A percentile compares a stretch with the other conserved stretches of the same genome.
These are phyloP conservation scores for Leavenworthia alabamica DNA, from an alignment of 345 rosid genomes.

Conservation along the genomic window DNA sequence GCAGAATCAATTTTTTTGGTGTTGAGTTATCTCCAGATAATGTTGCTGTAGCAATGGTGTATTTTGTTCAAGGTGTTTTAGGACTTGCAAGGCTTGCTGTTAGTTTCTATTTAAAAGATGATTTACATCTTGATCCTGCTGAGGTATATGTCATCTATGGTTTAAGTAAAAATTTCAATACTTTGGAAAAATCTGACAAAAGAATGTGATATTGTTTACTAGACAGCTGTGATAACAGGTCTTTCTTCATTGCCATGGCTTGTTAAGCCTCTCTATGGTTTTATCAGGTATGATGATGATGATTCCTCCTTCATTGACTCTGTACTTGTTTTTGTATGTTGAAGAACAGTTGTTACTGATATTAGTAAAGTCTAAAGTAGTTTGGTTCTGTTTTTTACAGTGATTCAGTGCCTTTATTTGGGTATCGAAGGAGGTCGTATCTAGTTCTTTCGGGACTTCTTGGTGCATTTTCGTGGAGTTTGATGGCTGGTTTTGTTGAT, in stretches of 20 bases:
- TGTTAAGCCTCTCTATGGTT: slow-evolving; percentile 86
- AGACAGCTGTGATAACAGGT: slow-evolving; percentile 96
- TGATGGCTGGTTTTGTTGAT: slow-evolving; percentile 87
- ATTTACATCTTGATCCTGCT: slow-evolving; percentile 95
- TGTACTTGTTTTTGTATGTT: not conserved
- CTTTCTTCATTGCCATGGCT: slow-evolving; percentile 97
- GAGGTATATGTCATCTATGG: slow-evolving; percentile 55
- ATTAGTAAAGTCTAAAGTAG: not conserved
- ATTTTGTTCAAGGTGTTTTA: slow-evolving; percentile 98
- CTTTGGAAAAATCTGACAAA: slow-evolving; percentile 34
- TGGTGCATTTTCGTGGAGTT: slow-evolving; percentile 93
- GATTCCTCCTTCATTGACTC: not conserved
- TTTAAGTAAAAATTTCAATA: not conserved
- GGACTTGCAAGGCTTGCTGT: slow-evolving; percentile 93
- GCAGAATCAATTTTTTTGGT: slow-evolving; percentile 44
- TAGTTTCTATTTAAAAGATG: slow-evolving; percentile 87
- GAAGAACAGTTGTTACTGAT: not conserved
- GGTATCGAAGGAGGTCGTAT: slow-evolving; percentile 94
- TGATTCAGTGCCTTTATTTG: slow-evolving; percentile 87
- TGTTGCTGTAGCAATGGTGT: slow-evolving; percentile 92
- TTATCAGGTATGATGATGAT: slow-evolving; percentile 81
- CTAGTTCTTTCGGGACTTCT: slow-evolving; percentile 91
- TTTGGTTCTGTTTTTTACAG: slow-evolving; percentile 41
- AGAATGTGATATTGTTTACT: slow-evolving; percentile 46
- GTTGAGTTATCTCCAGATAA: slow-evolving; percentile 90